Evolutionary conservation across 2,329 filamentous ascomycete species (phyloP), one percentile per base, ranked within the genome.

Genomic region (Truncatella angustata): DNA sequence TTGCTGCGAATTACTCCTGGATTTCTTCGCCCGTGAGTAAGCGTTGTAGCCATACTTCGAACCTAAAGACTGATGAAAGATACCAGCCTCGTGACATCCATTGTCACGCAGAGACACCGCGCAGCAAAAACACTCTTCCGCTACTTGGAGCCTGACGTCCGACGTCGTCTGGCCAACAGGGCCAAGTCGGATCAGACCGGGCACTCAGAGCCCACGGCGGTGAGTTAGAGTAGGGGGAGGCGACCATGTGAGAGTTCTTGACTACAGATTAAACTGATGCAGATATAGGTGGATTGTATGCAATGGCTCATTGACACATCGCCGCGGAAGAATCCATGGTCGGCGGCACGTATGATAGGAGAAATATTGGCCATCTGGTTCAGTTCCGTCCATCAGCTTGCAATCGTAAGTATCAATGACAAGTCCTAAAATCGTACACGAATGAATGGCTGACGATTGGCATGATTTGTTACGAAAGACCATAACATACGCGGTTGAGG

Each of bases 271-370:
- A 20, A 40, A 10, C 23, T n/a, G 20, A 18, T 18, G n/a, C n/a
- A 18, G 4, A 3, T 20, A 14, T 18, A 44, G 40, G 40, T 28
- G 7, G 40, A 44, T 44, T 44, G 40, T 16, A 44, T 30, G 14
- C 40, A 44, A 44, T 44, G 40, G 40, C 20, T 44, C 12, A 44
- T 44, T 14, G 40, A 44, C 21, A 44, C 40, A 30, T 26, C 40
- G 23, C 40, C 40, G 16, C 20, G 23, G 18, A 26, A 44, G 23
- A 44, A n/a, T 16, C 40, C 40, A 26, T 44, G 40, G 40, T 44
- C 40, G 6, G 14, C 40, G 24, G 18, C 20, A 14, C 40, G 40
- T 21, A 28, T 44, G 20, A 44, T 24, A 14, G 20, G 23, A 12
- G 40, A 44, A n/a, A 26, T 44, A 14, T 6, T 44, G 24, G 40